phyloP scores from a whole-genome alignment of 495 filamentous ascomycete genomes.

The Neurospora tetrasperma region DNA sequence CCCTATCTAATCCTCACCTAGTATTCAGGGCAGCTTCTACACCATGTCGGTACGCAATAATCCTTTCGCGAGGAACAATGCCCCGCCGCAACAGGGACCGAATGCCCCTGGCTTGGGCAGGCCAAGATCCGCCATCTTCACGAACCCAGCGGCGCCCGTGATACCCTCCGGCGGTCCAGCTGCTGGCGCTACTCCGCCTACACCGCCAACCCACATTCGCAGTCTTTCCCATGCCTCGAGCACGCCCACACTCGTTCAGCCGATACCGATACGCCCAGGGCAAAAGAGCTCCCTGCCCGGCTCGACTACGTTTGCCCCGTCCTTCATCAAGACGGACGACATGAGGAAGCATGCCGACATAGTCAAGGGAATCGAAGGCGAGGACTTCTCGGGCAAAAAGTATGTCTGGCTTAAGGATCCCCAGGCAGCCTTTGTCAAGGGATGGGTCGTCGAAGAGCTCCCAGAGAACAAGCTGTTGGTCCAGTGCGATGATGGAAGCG shows the following conservation, averaged over 20 bases:
- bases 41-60: slow-evolving; percentile 53
- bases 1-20: neutral
- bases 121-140: slow-evolving; percentile 63
- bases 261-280: slow-evolving; percentile 18
- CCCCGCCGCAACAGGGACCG: slow-evolving; percentile 52
- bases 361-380: slow-evolving; percentile 74
- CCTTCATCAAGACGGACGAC: slow-evolving; percentile 84
- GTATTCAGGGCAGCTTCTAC: slow-evolving; percentile 5
- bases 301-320: slow-evolving; percentile 81
- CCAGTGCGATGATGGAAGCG: slow-evolving; percentile 88
- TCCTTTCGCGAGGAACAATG: slow-evolving; percentile 53
- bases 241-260: slow-evolving; percentile 17
- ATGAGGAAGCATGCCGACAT: slow-evolving; percentile 53
- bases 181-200: slow-evolving; percentile 12
- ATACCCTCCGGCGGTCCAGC: neutral
- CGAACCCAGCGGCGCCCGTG: slow-evolving; percentile 41
- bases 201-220: slow-evolving; percentile 27
- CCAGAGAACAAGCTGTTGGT: slow-evolving; percentile 59
- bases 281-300: slow-evolving; percentile 46
- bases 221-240: slow-evolving; percentile 34
- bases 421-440: slow-evolving; percentile 79
- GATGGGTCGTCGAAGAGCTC: slow-evolving; percentile 79
- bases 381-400: slow-evolving; percentile 97
- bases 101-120: slow-evolving; percentile 38
- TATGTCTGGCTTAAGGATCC: slow-evolving; percentile 95